Conservation (phyloP, 1,284 basidiomycete species). For the Caloboletus inedulis region DNA sequence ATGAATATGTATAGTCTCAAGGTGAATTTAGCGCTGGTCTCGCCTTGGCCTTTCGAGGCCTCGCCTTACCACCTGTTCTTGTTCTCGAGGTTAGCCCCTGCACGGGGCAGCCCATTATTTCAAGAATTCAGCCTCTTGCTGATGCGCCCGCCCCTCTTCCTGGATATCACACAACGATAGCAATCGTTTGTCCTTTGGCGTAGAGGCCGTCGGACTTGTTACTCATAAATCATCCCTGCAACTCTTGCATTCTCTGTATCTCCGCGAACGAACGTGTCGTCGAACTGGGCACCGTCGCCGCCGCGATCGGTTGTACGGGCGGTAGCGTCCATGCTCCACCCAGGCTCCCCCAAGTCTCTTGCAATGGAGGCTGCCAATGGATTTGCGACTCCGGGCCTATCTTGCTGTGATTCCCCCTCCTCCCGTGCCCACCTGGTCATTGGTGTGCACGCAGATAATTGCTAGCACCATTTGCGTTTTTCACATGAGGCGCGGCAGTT, state of each 20-base stretch:
- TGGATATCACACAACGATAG: slow-evolving; percentile 80
- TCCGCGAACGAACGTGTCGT: slow-evolving; percentile 66
- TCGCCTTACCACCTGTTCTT: slow-evolving; percentile 7
- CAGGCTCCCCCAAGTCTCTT: no score
- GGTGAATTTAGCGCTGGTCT: no score
- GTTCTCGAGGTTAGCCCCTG: neutral
- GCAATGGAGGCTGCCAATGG: no score
- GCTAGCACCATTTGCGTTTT: slow-evolving; percentile 33
- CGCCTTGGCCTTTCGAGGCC: slow-evolving; percentile 10
- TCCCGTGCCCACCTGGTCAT: no score
- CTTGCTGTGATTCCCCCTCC: no score
- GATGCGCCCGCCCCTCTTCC: slow-evolving; percentile 70
- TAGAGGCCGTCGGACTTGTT: slow-evolving; percentile 31
- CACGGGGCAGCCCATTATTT: slow-evolving; percentile 70
- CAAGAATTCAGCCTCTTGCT: slow-evolving; percentile 79
- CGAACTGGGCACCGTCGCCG: slow-evolving; percentile 32
- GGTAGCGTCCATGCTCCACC: slow-evolving; percentile 55
- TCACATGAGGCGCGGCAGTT: slow-evolving; percentile 26
- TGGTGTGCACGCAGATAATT: no score
- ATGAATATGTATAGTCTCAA: neutral
- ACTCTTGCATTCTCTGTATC: slow-evolving; percentile 78
- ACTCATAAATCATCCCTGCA: no score
- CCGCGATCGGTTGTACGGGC: slow-evolving; percentile 44
- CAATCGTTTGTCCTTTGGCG: slow-evolving; percentile 54
- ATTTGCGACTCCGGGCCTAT: no score